Evolutionary conservation across 1,284 basidiomycete species (phyloP).

Genomic region (Caloboletus inedulis): DNA sequence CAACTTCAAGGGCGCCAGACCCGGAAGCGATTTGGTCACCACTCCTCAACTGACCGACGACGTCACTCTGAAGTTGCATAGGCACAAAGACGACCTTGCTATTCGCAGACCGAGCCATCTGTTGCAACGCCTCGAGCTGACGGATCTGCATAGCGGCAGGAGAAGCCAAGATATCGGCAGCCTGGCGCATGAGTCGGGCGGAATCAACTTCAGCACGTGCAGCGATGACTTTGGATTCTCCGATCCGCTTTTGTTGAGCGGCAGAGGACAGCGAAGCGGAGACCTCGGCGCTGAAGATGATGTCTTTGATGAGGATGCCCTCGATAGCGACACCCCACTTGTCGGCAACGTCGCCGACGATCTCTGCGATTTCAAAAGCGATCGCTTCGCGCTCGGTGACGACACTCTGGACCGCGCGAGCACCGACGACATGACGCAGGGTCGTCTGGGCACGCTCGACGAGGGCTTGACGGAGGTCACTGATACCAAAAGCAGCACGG

Average conservation of each 20-base stretch:
- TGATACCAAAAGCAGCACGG: conserved; percentile 90
- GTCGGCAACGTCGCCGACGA: conserved; percentile 83
- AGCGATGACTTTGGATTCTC: conserved; percentile 94
- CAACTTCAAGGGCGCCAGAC: conserved; percentile 39
- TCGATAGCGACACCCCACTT: conserved; percentile 96
- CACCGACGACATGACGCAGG: conserved; percentile 91
- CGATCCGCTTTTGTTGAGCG: conserved; percentile 92
- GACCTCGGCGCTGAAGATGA: conserved; percentile 91
- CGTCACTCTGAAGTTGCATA: conserved; percentile 83
- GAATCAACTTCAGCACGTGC: conserved; percentile 95
- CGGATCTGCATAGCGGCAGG: conserved; percentile 98
- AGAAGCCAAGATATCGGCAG: conserved; percentile 87
- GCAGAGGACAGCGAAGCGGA: conserved; percentile 89
- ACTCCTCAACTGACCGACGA: conserved; percentile 47
- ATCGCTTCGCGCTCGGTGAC: conserved; percentile 96
- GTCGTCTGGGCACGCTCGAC: conserved; percentile 95
- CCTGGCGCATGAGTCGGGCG: conserved; percentile 91
- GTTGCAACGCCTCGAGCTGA: conserved; percentile 83
- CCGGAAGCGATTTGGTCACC: conserved; percentile 33
- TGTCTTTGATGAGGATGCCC: conserved; percentile 91
- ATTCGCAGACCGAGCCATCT: conserved; percentile 69
- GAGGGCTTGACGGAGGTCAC: conserved; percentile 83
- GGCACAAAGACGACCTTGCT: conserved; percentile 93
- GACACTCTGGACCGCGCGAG: conserved; percentile 79
- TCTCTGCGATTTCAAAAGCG: conserved; percentile 93